Conservation (phyloP, 1,139 yeast species). For the Tardiomyces depauwii region DNA sequence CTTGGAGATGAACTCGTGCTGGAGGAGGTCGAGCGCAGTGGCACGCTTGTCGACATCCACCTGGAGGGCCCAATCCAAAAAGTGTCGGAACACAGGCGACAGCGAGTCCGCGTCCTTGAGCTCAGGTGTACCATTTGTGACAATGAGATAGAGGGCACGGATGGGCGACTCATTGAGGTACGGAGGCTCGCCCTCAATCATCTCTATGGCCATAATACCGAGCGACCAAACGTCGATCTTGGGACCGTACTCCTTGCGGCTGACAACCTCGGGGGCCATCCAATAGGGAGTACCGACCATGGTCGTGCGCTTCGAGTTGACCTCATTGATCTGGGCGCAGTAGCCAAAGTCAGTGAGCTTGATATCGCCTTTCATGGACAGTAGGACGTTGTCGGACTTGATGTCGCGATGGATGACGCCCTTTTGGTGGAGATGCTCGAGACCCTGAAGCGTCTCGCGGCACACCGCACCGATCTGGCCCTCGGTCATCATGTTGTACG, state of each 20-base stretch:
- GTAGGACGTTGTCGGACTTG: constrained; percentile 82
- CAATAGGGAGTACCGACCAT: constrained; percentile 99
- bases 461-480: constrained; percentile 97
- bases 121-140: constrained; percentile 92
- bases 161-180: constrained; percentile 91
- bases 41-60: constrained; percentile 83
- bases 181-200: constrained; percentile 99
- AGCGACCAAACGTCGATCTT: constrained; percentile 96
- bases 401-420: constrained; percentile 96
- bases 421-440: constrained; percentile 78
- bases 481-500: constrained; percentile 91
- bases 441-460: constrained; percentile 77
- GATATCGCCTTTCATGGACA: constrained; percentile 76
- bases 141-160: constrained; percentile 81
- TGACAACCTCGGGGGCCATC: constrained; percentile 99
- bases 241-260: constrained; percentile 90
- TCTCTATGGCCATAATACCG: constrained; percentile 95
- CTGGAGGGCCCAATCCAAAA: constrained; percentile 68
- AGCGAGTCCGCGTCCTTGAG: constrained; percentile 81
- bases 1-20: constrained; percentile 57
- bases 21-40: constrained; percentile 62
- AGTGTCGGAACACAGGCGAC: constrained; percentile 52
- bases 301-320: constrained; percentile 78
- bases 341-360: constrained; percentile 70
- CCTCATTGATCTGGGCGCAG: constrained; percentile 92